Evolutionary conservation across 116 monocot species (phyloP).

Genomic region (Thalassia testudinum): DNA sequence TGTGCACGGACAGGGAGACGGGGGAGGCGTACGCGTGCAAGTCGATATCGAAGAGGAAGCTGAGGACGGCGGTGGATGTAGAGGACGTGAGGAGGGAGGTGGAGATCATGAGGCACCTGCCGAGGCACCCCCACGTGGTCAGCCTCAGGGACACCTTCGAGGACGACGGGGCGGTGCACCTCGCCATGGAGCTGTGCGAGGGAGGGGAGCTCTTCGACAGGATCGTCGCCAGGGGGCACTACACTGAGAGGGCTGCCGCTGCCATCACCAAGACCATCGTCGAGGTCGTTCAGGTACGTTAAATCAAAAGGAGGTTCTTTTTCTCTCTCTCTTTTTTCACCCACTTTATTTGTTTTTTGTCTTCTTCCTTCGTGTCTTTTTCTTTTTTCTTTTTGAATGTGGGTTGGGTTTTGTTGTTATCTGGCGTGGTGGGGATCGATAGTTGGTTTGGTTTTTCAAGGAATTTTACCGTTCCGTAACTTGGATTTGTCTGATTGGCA

Average conservation of each 20-base stretch:
- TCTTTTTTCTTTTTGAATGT: no score
- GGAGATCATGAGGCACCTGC: slow-evolving; percentile 67
- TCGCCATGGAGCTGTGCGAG: slow-evolving; percentile 86
- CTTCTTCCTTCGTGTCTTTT: neutral
- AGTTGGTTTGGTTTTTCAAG: neutral
- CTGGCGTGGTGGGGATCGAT: neutral
- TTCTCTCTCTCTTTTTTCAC: neutral
- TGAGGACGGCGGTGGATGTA: slow-evolving; percentile 60
- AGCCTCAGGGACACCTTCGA: slow-evolving; percentile 60
- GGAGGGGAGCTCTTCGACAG: slow-evolving; percentile 84
- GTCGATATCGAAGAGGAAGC: slow-evolving; percentile 89
- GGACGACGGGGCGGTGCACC: slow-evolving; percentile 58
- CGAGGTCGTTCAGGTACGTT: slow-evolving; percentile 68
- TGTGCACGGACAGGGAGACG: slow-evolving; percentile 35
- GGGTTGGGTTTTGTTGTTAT: no score
- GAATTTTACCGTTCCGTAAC: neutral
- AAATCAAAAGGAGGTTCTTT: no score
- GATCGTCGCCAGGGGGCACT: slow-evolving; percentile 67
- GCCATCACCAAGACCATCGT: slow-evolving; percentile 57
- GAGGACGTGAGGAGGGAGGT: slow-evolving; percentile 80
- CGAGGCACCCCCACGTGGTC: slow-evolving; percentile 49
- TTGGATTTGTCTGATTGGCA: neutral
- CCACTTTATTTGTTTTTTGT: neutral
- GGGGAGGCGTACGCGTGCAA: slow-evolving; percentile 57
- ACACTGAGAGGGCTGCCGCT: slow-evolving; percentile 66